These are phyloP conservation scores for Chaetomiaceae sp. DNA, from an alignment of 2,329 filamentous ascomycete genomes.

Conservation along the genomic window DNA sequence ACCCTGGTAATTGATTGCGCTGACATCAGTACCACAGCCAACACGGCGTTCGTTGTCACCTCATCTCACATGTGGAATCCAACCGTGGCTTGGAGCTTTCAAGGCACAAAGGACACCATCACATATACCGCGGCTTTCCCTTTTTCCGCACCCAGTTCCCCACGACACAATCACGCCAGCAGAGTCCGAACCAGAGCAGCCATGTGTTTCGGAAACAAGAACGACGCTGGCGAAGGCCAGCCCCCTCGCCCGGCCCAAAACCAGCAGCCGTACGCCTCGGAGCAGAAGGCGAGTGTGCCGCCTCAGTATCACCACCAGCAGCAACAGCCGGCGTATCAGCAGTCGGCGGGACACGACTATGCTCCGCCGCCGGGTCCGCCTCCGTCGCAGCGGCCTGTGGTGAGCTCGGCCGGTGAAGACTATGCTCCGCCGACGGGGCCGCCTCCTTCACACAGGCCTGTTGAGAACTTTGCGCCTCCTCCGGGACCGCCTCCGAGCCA, in stretches of 20 bases:
- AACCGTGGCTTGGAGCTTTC: background rate
- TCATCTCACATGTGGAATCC: background rate
- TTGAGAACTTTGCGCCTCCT: constrained; percentile 24
- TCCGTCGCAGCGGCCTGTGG: constrained; percentile 4
- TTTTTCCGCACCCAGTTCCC: background rate
- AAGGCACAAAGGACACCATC: background rate
- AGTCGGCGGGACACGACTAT: constrained; percentile 22
- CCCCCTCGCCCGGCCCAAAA: constrained; percentile 36
- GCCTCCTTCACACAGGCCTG: constrained; percentile 18
- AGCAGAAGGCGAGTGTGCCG: constrained; percentile 21
- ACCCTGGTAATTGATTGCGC: too few relatives aligned
- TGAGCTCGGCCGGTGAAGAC: constrained; percentile 6
- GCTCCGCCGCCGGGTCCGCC: constrained; percentile 21
- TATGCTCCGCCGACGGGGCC: constrained; percentile 30
- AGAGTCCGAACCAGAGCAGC: background rate
- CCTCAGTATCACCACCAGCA: constrained; percentile 16
- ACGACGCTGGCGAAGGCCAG: constrained; percentile 35
- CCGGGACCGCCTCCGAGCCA: constrained; percentile 22
- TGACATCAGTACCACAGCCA: too few relatives aligned
- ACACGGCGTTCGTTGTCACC: too few relatives aligned
- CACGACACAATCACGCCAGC: background rate
- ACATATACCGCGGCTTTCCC: background rate
- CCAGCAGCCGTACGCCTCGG: constrained; percentile 24
- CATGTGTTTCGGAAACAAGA: constrained; percentile 50
- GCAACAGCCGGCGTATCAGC: constrained; percentile 23